Base-by-base conservation (phyloP, 78 protist species). In the Dictyostelium capitatum region DNA sequence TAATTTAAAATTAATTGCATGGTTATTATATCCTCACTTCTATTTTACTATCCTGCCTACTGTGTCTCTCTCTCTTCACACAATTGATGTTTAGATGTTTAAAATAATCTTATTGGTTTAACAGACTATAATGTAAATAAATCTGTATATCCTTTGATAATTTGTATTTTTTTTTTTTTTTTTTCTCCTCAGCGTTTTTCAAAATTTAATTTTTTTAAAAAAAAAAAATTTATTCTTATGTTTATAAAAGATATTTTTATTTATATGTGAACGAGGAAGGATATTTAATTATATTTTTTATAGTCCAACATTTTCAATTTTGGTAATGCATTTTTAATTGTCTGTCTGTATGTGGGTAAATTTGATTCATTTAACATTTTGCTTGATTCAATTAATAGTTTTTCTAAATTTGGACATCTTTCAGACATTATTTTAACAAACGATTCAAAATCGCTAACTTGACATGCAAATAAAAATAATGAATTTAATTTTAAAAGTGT, bases 381-480 rank as follows among this genome's bases (percentile, higher is more conserved):
- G 19, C 65, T 77, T 2, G 46, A 32, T 9, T 51, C 73, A 6
- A 87, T 17, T 19, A 87, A 46, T 10, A 87, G 54, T 64, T 87
- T 74, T 77, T 17, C 30, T n/a, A 87, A 12, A 50, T 74, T 64
- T 19, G 83, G 82, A 23, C 50, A 51, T 10, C 37, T 48, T 3
- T 6, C 19, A 15, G 19, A 11, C 17, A 84, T 48, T 11, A 25
- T 10, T 48, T 74, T 51, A 5, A 74, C 23, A 17, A 80, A 59
- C 4, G 37, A 32, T 28, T 77, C 54, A 2, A 87, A n/a, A 46
- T 74, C 20, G 20, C 10, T 12, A 43, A 87, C 12, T 2, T 59
- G 62, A 50, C 67, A 74, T 6, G 92, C 56, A 64, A 87, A 87
- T 74, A 87, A 77, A 77, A 87, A 87, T 51, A 87, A 64, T 77